Percentiles rank a stretch among this genome's conserved stretches.
phyloP scores from a whole-genome alignment of 371 early-diverging fungal genomes.

The Saksenaea vasiformis region DNA sequence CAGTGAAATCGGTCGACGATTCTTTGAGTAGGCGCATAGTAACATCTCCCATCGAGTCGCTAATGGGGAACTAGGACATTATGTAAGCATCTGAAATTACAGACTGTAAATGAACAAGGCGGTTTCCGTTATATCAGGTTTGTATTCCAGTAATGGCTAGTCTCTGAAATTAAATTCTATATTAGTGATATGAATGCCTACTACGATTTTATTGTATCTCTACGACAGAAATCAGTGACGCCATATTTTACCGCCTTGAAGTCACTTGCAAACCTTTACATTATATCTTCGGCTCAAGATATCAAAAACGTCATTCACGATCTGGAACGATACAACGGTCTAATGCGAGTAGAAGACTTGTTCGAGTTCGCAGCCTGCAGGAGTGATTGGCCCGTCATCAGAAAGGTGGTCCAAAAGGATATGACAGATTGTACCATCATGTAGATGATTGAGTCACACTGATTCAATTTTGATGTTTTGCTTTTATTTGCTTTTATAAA shows the following conservation, averaged over 20 bases:
- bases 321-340: conserved; percentile 79
- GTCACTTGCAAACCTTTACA: conserved; percentile 89
- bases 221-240: conserved; percentile 71
- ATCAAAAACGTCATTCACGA: conserved; percentile 86
- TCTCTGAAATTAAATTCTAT: background rate
- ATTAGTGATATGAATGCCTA: conserved; percentile 87
- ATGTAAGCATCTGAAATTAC: conserved; percentile 79
- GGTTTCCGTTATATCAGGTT: conserved; percentile 80
- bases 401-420: conserved; percentile 82
- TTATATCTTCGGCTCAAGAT: conserved; percentile 82
- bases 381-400: conserved; percentile 86
- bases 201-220: conserved; percentile 55
- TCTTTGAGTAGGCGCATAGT: conserved; percentile 78
- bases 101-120: conserved; percentile 78
- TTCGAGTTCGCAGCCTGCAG: conserved; percentile 89
- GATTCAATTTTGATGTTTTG: background rate
- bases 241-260: conserved; percentile 87
- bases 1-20: conserved; percentile 82
- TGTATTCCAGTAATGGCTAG: background rate
- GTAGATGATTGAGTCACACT: conserved; percentile 29
- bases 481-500: conserved; percentile 10
- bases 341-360: conserved; percentile 86
- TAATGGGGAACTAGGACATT: conserved; percentile 46
- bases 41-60: background rate
- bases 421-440: conserved; percentile 65